A percentile compares a stretch with the other conserved stretches of the same genome.
Conservation (phyloP, 768 basidiomycete species). For the Tricholoma saponaceum region DNA sequence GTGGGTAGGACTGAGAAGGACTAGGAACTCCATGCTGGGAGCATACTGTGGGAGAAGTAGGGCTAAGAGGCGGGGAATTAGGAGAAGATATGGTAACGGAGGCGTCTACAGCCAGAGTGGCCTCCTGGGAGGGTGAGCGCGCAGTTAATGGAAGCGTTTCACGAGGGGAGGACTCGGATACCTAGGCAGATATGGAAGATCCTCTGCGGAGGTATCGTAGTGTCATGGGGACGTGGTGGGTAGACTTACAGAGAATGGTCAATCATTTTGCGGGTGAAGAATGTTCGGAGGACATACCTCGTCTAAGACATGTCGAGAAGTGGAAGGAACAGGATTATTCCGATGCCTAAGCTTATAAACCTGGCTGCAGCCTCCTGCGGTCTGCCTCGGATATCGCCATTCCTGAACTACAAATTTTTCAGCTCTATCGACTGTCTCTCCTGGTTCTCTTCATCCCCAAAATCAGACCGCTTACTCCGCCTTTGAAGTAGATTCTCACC, state of each 20-base stretch:
- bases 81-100: constrained; percentile 10
- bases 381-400: constrained; percentile 47
- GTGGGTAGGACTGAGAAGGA: constrained; percentile 40
- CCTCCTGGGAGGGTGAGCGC: constrained; percentile 8
- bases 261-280: too few relatives aligned
- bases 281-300: constrained; percentile 42
- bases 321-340: constrained; percentile 14
- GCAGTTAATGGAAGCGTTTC: constrained; percentile 13
- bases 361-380: constrained; percentile 25
- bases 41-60: not conserved
- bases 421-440: constrained; percentile 38
- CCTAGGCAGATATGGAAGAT: constrained; percentile 19
- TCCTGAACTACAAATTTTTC: constrained; percentile 51
- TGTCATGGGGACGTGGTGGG: too few relatives aligned
- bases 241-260: too few relatives aligned
- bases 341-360: constrained; percentile 27
- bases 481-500: constrained; percentile 22
- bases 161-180: constrained; percentile 15
- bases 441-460: constrained; percentile 15
- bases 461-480: constrained; percentile 19
- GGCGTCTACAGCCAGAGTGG: constrained; percentile 11
- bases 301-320: constrained; percentile 31
- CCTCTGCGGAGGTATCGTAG: constrained; percentile 30
- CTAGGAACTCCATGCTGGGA: constrained; percentile 28
- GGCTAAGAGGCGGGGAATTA: constrained; percentile 1